These are phyloP conservation scores for Penicillium sp. DNA, from an alignment of 2,329 filamentous ascomycete species.

Conservation along the genomic window DNA sequence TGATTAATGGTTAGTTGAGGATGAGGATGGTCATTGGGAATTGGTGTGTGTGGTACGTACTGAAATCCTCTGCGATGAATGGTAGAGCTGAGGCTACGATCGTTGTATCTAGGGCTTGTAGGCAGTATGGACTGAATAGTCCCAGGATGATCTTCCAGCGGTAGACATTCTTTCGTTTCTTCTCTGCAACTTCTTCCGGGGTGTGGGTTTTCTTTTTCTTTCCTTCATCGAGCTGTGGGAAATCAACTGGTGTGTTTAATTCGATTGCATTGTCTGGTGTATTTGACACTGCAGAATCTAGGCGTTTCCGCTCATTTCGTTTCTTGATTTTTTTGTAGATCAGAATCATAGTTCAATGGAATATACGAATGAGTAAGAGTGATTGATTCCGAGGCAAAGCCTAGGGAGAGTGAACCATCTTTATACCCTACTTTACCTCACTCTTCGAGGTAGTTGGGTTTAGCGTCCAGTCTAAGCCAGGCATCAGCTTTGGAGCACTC, in stretches of 20 bases:
- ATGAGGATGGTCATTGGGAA: too few species aligned
- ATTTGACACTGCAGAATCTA: not conserved
- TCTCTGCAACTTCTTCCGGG: not conserved
- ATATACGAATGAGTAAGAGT: not conserved
- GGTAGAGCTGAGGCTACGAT: constrained; percentile 62
- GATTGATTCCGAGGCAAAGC: not conserved
- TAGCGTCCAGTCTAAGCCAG: not conserved
- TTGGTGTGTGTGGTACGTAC: not conserved
- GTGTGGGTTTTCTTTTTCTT: not conserved
- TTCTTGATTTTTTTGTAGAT: constrained; percentile 4
- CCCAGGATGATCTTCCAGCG: constrained; percentile 61
- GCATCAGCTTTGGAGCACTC: not conserved
- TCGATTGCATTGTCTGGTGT: not conserved
- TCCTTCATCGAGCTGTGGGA: not conserved
- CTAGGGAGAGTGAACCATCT: not conserved
- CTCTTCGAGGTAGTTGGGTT: not conserved
- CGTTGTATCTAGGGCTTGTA: constrained; percentile 64
- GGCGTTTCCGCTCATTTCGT: not conserved
- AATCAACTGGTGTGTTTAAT: not conserved
- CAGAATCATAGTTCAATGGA: not conserved
- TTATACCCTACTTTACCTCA: not conserved
- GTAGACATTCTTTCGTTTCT: constrained; percentile 39
- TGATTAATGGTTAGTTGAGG: constrained; percentile 1
- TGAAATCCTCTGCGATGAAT: constrained; percentile 64
- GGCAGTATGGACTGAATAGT: constrained; percentile 60